phyloP scores from a whole-genome alignment of 441 rosid genomes.

The Pelargonium cotyledonis region DNA sequence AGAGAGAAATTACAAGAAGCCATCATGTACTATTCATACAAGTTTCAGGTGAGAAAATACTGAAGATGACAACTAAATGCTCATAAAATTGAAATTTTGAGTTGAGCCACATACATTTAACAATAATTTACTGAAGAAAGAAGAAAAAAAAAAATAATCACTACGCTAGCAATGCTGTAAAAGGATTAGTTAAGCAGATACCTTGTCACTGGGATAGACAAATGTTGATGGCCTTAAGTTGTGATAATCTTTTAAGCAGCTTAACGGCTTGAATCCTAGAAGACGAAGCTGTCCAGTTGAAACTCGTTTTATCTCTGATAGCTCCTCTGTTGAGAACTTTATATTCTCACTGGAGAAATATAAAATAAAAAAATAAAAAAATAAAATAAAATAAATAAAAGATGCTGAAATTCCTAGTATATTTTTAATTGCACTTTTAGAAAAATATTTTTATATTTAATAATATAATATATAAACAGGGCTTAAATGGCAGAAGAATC shows the following conservation, averaged over 20 bases:
- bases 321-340: slow-evolving; percentile 56
- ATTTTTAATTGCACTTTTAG: neutral
- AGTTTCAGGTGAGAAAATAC: neutral
- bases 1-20: slow-evolving; percentile 3
- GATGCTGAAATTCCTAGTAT: slow-evolving; percentile 17
- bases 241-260: slow-evolving; percentile 85
- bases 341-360: slow-evolving; percentile 44
- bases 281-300: slow-evolving; percentile 61
- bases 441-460: too few relatives aligned
- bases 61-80: neutral
- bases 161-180: slow-evolving; percentile 1
- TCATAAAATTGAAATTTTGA: slow-evolving; percentile 3
- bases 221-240: slow-evolving; percentile 90
- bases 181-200: slow-evolving; percentile 21
- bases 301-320: slow-evolving; percentile 68
- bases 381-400: neutral
- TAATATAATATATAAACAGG: too few relatives aligned
- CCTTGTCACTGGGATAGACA: slow-evolving; percentile 88
- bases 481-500: too few relatives aligned
- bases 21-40: neutral
- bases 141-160: neutral
- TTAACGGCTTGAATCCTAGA: slow-evolving; percentile 90
- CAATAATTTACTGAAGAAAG: neutral
- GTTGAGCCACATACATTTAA: neutral
- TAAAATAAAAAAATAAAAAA: slow-evolving; percentile 3